Evolutionary conservation across 116 monocot species (phyloP), one percentile per base, ranked within the genome.

Genomic region (Trichopus zeylanicus): DNA sequence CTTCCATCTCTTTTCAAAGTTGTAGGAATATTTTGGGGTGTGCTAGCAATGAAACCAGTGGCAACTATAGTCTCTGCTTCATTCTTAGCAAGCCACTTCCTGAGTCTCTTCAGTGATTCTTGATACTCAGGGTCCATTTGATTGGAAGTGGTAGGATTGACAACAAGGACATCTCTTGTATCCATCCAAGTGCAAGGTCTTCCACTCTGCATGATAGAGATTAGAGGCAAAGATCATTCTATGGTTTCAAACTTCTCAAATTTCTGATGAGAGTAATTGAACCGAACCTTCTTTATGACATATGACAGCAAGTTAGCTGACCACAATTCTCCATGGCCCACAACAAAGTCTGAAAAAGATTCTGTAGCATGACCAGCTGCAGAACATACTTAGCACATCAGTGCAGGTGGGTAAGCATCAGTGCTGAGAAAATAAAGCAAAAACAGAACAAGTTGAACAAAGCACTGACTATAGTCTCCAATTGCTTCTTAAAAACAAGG

Each of bases 1-100:
- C 97, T 97, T 31, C 97, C 97, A 73, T 97, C 97, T 63, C 97
- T 87, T 71, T 97, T 97, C 63, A 97, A 69, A 54, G 97, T 97
- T 32, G 91, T 97, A 12, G 91, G 91, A 27, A 97, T 83, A 55
- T 97, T 86, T 56, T 97, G 57, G 24, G 79, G 78, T 12, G 97
- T 97, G 57, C 91, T 97, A 24, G 97, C 97, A 65, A 97, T 97
- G 59, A 97, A 97, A 15, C 97, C 97, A 66, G 97, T 97, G 29
- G 87, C 97, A 68, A 97, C 84, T 27, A 97, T 82, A 52, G 66
- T 97, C 46, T 64, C 68, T 26, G 86, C 78, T 56, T 71, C 52
- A 22, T 70, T 19, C 32, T 56, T 59, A 35, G 67, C 26, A 74
- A 90, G 87, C 97, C 97, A 97, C 53, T 86, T 82, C 31, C 79